phyloP scores from a whole-genome alignment of 2,329 filamentous ascomycete species.

The Ceratocystis huliohia region DNA sequence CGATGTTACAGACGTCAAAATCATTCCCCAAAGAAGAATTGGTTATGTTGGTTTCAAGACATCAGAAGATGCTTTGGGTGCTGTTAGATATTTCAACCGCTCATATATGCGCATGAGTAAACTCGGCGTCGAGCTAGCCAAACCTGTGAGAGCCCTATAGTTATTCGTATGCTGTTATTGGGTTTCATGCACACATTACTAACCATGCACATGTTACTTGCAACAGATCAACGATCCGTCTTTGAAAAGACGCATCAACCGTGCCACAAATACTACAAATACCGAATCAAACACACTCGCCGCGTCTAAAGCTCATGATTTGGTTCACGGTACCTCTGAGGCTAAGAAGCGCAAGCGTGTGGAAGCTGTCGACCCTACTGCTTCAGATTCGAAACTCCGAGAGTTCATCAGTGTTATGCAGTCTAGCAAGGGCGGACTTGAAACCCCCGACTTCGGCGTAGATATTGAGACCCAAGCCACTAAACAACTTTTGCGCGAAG shows the following conservation, averaged over 20 bases:
- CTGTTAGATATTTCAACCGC: constrained; percentile 90
- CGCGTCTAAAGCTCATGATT: neutral
- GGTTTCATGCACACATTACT: neutral
- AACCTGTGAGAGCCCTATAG: constrained; percentile 45
- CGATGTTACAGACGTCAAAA: constrained; percentile 79
- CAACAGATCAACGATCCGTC: constrained; percentile 21
- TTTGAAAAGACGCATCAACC: constrained; percentile 14
- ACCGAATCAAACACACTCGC: neutral
- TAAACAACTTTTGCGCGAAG: constrained; percentile 34
- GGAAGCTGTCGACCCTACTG: constrained; percentile 34
- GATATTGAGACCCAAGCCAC: constrained; percentile 1
- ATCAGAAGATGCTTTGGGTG: constrained; percentile 63
- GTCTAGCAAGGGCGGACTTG: constrained; percentile 26
- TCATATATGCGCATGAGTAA: constrained; percentile 93
- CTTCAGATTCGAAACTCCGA: constrained; percentile 64
- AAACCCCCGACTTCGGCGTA: constrained; percentile 18
- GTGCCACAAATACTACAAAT: neutral
- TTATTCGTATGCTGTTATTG: neutral
- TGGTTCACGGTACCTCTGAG: constrained; percentile 27
- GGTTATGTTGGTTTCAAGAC: constrained; percentile 92
- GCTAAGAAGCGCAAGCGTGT: constrained; percentile 57
- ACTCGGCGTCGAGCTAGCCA: constrained; percentile 78
- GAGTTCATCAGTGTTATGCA: constrained; percentile 82
- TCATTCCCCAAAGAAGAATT: constrained; percentile 79
- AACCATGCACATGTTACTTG: neutral